Conservation (phyloP, 2,329 filamentous ascomycete species). For the Fusarium coffeatum region DNA sequence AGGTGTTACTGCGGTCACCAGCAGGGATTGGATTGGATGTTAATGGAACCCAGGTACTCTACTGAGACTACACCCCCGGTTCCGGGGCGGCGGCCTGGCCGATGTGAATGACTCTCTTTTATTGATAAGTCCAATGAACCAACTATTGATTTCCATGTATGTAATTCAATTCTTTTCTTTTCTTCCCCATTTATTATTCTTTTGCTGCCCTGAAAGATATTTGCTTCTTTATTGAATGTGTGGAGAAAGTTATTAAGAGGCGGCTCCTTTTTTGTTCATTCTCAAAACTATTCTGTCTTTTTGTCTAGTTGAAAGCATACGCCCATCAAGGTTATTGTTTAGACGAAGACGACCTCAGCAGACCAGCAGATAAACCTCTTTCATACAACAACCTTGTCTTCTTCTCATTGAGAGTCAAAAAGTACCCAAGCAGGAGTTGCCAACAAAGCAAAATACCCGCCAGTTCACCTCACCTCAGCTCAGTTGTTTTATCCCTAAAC, state of each 20-base stretch:
- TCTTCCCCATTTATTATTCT: not conserved
- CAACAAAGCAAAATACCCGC: constrained; percentile 22
- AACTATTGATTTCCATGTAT: not conserved
- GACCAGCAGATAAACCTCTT: not conserved
- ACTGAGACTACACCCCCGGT: constrained; percentile 12
- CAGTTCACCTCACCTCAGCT: constrained; percentile 7
- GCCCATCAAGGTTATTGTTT: not conserved
- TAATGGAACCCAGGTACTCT: not conserved
- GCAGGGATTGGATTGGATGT: constrained; percentile 8
- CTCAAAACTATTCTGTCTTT: not conserved
- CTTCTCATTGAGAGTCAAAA: not conserved
- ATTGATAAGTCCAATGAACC: not conserved
- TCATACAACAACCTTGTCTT: not conserved
- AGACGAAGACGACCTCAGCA: constrained; percentile 1
- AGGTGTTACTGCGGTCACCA: constrained; percentile 24
- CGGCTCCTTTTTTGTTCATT: not conserved
- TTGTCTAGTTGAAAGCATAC: not conserved
- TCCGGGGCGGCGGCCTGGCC: constrained; percentile 32
- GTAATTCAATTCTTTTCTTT: not conserved
- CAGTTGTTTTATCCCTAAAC: constrained; percentile 6
- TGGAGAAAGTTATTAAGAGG: not conserved
- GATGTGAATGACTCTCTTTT: constrained; percentile 24
- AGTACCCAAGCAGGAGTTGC: constrained; percentile 19
- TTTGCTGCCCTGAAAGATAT: not conserved
- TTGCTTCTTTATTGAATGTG: not conserved